A percentile compares a stretch with the other conserved stretches of the same genome.
Evolutionary conservation across 2,329 filamentous ascomycete species (phyloP).

Genomic region (Apiospora sp.): DNA sequence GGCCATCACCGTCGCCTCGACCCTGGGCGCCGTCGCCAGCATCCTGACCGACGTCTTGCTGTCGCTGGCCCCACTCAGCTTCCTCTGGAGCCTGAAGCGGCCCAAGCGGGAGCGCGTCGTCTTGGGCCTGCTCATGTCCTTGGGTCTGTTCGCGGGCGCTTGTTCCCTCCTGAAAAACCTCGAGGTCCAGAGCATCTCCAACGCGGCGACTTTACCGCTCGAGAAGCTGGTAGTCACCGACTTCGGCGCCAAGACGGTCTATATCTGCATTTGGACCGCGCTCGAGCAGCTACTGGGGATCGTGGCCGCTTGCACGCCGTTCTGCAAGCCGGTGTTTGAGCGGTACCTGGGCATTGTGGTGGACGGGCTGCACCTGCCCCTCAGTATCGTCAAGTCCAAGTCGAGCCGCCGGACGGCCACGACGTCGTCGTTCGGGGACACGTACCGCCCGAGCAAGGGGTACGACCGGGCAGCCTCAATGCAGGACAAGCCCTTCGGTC

Average conservation of each 20-base stretch:
- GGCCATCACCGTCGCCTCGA: conserved; percentile 5
- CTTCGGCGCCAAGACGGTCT: background rate
- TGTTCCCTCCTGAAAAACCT: conserved; percentile 8
- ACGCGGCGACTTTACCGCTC: background rate
- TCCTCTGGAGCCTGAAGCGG: conserved; percentile 20
- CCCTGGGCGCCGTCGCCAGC: background rate
- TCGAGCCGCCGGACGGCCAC: background rate
- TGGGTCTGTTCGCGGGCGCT: conserved; percentile 17
- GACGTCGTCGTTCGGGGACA: background rate
- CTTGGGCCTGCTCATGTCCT: conserved; percentile 18
- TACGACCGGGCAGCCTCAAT: background rate
- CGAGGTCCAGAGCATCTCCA: background rate
- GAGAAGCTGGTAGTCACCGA: background rate
- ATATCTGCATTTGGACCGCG: conserved; percentile 3
- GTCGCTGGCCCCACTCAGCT: conserved; percentile 7
- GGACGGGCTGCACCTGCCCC: background rate
- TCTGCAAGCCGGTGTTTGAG: conserved; percentile 22
- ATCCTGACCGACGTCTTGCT: conserved; percentile 21
- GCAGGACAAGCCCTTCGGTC: background rate
- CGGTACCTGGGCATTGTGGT: background rate
- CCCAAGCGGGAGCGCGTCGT: conserved; percentile 15
- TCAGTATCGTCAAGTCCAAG: background rate
- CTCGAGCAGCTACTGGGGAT: conserved; percentile 16
- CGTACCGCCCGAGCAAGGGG: background rate
- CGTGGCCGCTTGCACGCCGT: conserved; percentile 18